Base-by-base conservation (phyloP, 2,329 filamentous ascomycete genomes). In the Phaeosphaeria sp. region DNA sequence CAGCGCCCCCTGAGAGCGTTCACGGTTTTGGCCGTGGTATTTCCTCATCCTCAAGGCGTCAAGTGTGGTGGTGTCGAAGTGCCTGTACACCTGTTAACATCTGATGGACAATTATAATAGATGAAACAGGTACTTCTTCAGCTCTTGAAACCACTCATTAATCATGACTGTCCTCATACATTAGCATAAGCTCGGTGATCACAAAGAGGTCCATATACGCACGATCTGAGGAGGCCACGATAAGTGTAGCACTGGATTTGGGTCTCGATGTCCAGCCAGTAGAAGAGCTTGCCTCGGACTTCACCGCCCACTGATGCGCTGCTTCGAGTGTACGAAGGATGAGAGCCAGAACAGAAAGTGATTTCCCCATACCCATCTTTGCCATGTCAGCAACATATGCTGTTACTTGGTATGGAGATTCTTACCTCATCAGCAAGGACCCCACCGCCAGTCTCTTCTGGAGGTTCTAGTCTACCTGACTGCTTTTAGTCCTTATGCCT, bases 361-460 rank as follows among this genome's bases (percentile, higher is more conserved):
- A 82, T 63, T 88, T 88, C 0, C 86, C 86, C 76, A 87, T 80
- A 0, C 86, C 86, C 85, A 87, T 87, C 30, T 36, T 36, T 36
- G 30, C 11, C 11, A 7, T 13, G 30, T 36, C 11, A 36, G 30
- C 30, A 13, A 7, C 15, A 13, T 13, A 13, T 3, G 30, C 11
- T 7, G 11, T 13, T 13, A 36, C 30, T 13, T 30, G 25, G 11
- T 36, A 36, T 36, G 11, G 30, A 13, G 30, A 36, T 3, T 36
- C 3, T 13, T 36, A 36, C 30, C 56, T 87, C 85, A 64, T 88
- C 85, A 0, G 85, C 85, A 1, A 87, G 64, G n/a, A 88, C 82
- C 0, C 83, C 83, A 39, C 75, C 80, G 15, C 74, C 73, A 2
- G 60, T 73, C 47, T 78, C 51, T 5, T 53, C 74, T 9, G 42